phyloP scores from a whole-genome alignment of 805 yeast species.

The Saccharomycopsis sp. region DNA sequence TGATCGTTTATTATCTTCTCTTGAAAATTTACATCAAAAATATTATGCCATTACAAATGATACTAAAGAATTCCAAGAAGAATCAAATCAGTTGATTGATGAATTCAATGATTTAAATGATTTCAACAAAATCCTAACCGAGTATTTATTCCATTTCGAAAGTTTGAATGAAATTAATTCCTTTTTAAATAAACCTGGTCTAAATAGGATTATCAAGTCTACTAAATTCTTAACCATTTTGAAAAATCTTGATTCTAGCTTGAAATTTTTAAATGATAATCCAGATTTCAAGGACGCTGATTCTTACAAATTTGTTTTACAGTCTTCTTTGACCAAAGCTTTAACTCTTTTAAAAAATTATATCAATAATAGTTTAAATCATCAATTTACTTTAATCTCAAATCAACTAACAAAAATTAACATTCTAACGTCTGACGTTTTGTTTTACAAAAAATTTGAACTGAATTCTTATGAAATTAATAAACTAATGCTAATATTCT shows the following conservation, averaged over 20 bases:
- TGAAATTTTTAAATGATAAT: constrained; percentile 46
- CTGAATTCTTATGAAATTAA: constrained; percentile 31
- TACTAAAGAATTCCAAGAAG: constrained; percentile 52
- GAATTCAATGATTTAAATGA: constrained; percentile 33
- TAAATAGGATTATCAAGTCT: constrained; percentile 50
- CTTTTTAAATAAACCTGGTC: constrained; percentile 58
- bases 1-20: constrained; percentile 30
- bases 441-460: constrained; percentile 56
- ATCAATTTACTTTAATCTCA: constrained; percentile 24
- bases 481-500: constrained; percentile 20
- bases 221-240: constrained; percentile 43
- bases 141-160: constrained; percentile 52
- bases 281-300: constrained; percentile 61
- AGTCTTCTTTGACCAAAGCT: constrained; percentile 77
- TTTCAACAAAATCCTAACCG: constrained; percentile 35
- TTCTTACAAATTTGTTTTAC: constrained; percentile 57
- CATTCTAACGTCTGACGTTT: constrained; percentile 45
- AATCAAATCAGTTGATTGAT: constrained; percentile 39
- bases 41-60: constrained; percentile 51
- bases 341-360: constrained; percentile 66
- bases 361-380: constrained; percentile 33
- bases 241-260: constrained; percentile 51
- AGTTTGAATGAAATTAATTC: constrained; percentile 60
- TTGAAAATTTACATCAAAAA: constrained; percentile 38
- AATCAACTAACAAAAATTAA: constrained; percentile 20